Base-by-base conservation (phyloP, 2,329 filamentous ascomycete genomes). In the Exophiala mesophila region DNA sequence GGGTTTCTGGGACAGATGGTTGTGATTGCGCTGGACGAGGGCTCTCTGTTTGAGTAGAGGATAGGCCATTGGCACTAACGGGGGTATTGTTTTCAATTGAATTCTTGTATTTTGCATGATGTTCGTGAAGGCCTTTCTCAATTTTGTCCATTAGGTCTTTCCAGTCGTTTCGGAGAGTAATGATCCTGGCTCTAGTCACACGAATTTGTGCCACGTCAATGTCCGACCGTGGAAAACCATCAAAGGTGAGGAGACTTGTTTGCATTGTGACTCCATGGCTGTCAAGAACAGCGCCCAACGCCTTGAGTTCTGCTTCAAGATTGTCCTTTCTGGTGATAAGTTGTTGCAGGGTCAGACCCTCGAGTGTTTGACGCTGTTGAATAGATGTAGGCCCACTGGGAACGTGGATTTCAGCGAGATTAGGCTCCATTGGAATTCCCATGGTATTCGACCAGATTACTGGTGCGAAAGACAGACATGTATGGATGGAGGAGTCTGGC, bases 201-300 rank as follows among this genome's bases (percentile, higher is more conserved):
- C 92, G 86, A 60, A 98, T 87, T 68, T 96, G 90, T 18, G 92
- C 84, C 50, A 98, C 85, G 63, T 98, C 92, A 52, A 98, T 82
- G 65, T 98, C 92, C 57, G 86, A 83, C 60, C 92, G 79, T 21
- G 92, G 92, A 62, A 87, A 98, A 35, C 92, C 92, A 66, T 97
- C 92, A 48, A 81, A 78, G 10, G 90, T 96, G 17, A 88, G 79
- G 28, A 98, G 77, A 44, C 80, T 74, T 5, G 92, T 96, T 57
- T 83, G 82, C 92, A 98, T 98, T 57, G 85, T 82, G 39, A 95
- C 90, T 32, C 84, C 82, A 71, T 97, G 90, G 21, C 45, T 53
- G 35, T 54, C 85, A n/a, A 98, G 76, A 10, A 97, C 87, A 39
- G 82, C 76, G 47, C 89, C 82, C 6, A 97, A 73, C 10, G 88